Conservation (phyloP, 208 protist species). For the Trypanosoma avium region DNA sequence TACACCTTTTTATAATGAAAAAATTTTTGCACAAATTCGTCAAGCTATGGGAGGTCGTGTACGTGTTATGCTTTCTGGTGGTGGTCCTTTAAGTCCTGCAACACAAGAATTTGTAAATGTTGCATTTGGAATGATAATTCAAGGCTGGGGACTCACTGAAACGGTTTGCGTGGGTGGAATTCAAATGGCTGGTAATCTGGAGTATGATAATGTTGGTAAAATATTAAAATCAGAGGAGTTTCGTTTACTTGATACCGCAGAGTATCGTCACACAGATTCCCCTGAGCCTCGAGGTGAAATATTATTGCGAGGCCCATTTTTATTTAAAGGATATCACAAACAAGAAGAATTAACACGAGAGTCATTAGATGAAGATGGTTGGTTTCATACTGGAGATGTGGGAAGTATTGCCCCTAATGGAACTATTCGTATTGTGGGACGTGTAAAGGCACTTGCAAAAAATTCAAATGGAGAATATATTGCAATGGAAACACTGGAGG, state of each 20-base stretch:
- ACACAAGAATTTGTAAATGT: constrained; percentile 88
- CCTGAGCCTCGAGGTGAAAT: constrained; percentile 80
- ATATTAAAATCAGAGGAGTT: constrained; percentile 78
- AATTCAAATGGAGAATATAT: constrained; percentile 92
- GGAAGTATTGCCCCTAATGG: constrained; percentile 58
- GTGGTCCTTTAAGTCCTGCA: constrained; percentile 63
- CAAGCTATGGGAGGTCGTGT: constrained; percentile 71
- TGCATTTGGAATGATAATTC: constrained; percentile 74
- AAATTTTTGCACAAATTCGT: constrained; percentile 60
- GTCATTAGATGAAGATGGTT: constrained; percentile 75
- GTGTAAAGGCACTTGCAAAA: constrained; percentile 92
- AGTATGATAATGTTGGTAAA: constrained; percentile 71
- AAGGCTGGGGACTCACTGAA: constrained; percentile 91
- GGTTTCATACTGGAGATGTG: constrained; percentile 90
- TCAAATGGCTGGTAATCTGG: constrained; percentile 60
- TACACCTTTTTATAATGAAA: constrained; percentile 81
- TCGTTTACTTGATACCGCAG: constrained; percentile 88
- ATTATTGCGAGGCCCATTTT: constrained; percentile 62
- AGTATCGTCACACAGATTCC: constrained; percentile 75
- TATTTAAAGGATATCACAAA: constrained; percentile 91
- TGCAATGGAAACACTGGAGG: constrained; percentile 81
- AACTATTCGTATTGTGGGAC: constrained; percentile 74
- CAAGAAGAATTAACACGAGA: constrained; percentile 80
- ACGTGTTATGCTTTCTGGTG: constrained; percentile 74
- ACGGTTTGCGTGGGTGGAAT: constrained; percentile 64